Evolutionary conservation across 2,329 filamentous ascomycete species (phyloP), one percentile per base, ranked within the genome.

Genomic region (Diaporthe ampelina): DNA sequence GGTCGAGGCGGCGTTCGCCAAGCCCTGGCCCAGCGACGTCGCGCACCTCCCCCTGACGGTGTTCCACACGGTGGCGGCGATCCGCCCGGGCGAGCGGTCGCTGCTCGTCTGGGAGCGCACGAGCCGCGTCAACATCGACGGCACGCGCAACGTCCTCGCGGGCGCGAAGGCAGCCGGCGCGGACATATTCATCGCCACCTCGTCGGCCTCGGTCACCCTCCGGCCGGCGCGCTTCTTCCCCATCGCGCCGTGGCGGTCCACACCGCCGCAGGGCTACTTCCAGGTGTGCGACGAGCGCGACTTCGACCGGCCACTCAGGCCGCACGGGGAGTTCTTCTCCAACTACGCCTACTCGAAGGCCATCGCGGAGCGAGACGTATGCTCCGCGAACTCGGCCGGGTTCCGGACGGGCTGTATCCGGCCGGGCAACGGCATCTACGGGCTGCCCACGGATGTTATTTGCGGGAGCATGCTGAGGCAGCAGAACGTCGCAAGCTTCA

Each of bases 391-490:
- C 78, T 74, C 80, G 40, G 76, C 77, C 11, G 73, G 80, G 10
- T 88, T 91, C 79, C 85, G 88, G 13, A 90, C 89, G 0, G 89
- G 88, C 10, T 83, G 83, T 63, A 86, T 91, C 76, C 84, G 89
- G 2, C 89, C 89, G 0, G 85, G 86, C 17, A 89, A 89, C 76
- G 85, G 83, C 37, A 85, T 90, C 59, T 90, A 90, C 76, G 88
- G 88, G 6, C 84, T 85, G 74, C 82, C 83, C 19, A 82, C 81
- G 52, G 86, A 89, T 76, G 81, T 82, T 26, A 77, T 88, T 29
- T 80, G 86, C 3, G 84, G 83, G 4, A 72, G 79, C 8, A 83
- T 85, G 69, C 78, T 89, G 19, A 81, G 78, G n/a, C 75, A 78
- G 21, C 81, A 83, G 35, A 81, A 79, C 15, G 79, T 82, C 54